phyloP scores from a whole-genome alignment of 208 protist species.

The Crithidia mellificae region DNA sequence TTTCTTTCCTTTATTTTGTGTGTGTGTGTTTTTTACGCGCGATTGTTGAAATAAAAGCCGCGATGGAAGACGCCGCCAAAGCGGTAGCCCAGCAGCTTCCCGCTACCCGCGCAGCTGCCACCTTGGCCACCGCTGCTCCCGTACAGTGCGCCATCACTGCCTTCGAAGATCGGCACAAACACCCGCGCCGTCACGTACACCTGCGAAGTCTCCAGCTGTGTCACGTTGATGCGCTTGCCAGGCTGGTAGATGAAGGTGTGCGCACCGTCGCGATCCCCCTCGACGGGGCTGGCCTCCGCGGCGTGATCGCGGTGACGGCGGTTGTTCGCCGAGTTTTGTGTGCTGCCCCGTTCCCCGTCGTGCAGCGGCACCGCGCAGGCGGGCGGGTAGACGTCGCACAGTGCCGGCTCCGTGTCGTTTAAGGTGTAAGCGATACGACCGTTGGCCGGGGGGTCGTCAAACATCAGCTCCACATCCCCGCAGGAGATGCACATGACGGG shows the following conservation, averaged over 20 bases:
- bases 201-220: constrained; percentile 54
- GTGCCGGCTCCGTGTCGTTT: constrained; percentile 65
- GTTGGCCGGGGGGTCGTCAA: constrained; percentile 72
- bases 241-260: constrained; percentile 64
- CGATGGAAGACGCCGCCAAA: constrained; percentile 73
- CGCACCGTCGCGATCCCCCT: constrained; percentile 40
- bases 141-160: constrained; percentile 26
- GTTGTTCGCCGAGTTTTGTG: neutral
- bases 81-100: constrained; percentile 61
- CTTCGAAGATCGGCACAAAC: constrained; percentile 67
- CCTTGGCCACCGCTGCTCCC: constrained; percentile 31
- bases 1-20: no score
- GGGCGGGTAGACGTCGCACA: constrained; percentile 55
- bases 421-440: constrained; percentile 78
- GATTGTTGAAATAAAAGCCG: constrained; percentile 51
- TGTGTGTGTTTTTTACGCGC: neutral
- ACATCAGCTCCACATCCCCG: constrained; percentile 66
- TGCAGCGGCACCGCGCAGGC: constrained; percentile 40
- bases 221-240: constrained; percentile 61
- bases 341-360: neutral
- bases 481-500: constrained; percentile 78
- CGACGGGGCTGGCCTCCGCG: constrained; percentile 7
- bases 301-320: neutral
- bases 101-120: constrained; percentile 40
- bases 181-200: constrained; percentile 74